Evolutionary conservation across 108 stramenopile genomes (phyloP).

Genomic region (Cyclotella baltica): DNA sequence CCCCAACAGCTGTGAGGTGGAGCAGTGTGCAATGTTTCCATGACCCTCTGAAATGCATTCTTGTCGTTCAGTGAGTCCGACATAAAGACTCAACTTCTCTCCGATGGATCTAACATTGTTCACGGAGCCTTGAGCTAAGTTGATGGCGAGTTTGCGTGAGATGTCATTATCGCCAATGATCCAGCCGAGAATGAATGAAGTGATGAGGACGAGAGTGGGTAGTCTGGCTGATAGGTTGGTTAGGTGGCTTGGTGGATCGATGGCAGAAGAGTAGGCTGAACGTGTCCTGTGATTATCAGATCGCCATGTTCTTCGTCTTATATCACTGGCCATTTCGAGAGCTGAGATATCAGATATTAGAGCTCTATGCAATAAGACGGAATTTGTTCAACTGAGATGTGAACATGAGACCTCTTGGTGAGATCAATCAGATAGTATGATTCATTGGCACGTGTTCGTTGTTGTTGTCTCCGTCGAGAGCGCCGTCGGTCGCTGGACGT

Average conservation of each 20-base stretch:
- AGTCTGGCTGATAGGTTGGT: slow-evolving; percentile 1
- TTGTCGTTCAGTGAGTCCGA: background rate
- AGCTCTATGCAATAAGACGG: no score
- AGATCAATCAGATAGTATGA: no score
- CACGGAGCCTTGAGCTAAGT: background rate
- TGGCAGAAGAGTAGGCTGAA: background rate
- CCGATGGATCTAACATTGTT: slow-evolving; percentile 12
- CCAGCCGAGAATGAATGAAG: slow-evolving; percentile 21
- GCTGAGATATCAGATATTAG: no score
- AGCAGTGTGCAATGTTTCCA: slow-evolving; percentile 25
- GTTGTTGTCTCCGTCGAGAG: no score
- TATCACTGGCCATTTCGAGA: no score
- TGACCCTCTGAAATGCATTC: slow-evolving; percentile 22
- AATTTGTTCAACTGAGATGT: no score
- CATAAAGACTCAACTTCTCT: background rate
- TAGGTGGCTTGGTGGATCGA: slow-evolving; percentile 1
- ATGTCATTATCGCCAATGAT: slow-evolving; percentile 7
- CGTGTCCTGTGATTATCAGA: background rate
- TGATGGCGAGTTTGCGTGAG: background rate
- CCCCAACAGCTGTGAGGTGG: slow-evolving; percentile 25
- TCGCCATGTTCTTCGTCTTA: no score
- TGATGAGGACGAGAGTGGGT: slow-evolving; percentile 15
- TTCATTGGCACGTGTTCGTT: no score
- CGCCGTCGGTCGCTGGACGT: no score
- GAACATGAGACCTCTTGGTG: no score